A percentile compares a stretch with the other conserved stretches of the same genome.
Conservation (phyloP, 441 rosid genomes). For the Populus hybrid region DNA sequence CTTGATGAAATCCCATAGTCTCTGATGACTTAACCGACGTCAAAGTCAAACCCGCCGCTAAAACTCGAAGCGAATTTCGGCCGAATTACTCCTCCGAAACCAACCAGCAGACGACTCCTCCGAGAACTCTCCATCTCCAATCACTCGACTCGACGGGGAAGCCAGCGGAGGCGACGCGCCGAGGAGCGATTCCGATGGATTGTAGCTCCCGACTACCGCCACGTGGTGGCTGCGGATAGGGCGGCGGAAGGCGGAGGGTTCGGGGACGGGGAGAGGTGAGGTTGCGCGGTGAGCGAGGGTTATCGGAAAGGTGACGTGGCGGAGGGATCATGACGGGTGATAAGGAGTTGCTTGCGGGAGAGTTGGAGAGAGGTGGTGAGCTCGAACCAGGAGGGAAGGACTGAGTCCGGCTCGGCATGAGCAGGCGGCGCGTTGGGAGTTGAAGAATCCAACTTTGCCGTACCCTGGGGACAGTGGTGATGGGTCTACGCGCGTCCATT, state of each 20-base stretch:
- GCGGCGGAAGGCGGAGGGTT: constrained; percentile 32
- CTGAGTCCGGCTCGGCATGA: constrained; percentile 32
- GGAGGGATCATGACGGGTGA: constrained; percentile 87
- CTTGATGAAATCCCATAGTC: not conserved
- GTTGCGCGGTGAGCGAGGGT: constrained; percentile 52
- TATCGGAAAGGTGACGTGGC: constrained; percentile 70
- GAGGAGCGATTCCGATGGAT: constrained; percentile 61
- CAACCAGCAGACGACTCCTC: constrained; percentile 60
- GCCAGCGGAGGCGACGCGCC: constrained; percentile 45
- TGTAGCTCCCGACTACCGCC: constrained; percentile 68
- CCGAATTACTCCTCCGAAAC: constrained; percentile 56
- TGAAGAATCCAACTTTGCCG: constrained; percentile 88
- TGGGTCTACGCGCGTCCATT: constrained; percentile 79
- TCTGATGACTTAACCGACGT: constrained; percentile 34
- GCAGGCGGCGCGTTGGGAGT: constrained; percentile 47
- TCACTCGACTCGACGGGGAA: constrained; percentile 28
- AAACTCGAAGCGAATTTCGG: constrained; percentile 66
- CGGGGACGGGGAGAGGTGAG: constrained; percentile 69
- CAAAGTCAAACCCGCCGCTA: constrained; percentile 67
- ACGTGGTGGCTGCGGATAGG: constrained; percentile 22
- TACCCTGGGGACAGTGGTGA: constrained; percentile 73
- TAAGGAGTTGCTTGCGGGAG: constrained; percentile 55
- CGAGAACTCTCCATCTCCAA: constrained; percentile 53
- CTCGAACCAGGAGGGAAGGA: constrained; percentile 28
- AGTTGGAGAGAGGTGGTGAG: constrained; percentile 63